Conservation (phyloP, 441 rosid species). For the Dalechampia spathulata region DNA sequence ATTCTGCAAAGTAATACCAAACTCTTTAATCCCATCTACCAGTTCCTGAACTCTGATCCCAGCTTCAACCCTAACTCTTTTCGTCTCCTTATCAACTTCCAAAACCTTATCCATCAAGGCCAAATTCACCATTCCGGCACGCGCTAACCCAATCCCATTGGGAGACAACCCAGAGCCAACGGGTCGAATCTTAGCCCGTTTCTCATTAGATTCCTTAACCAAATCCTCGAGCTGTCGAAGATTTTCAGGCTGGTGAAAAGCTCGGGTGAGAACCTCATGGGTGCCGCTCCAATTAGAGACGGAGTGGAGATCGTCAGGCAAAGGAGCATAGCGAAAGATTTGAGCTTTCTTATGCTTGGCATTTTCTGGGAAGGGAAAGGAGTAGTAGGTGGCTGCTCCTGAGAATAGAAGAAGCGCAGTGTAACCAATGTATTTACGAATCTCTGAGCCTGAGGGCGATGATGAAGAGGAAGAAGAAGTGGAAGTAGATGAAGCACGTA, state of each 20-base stretch:
- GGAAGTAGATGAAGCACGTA: conserved; percentile 32
- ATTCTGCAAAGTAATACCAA: conserved; percentile 82
- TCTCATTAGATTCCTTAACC: conserved; percentile 60
- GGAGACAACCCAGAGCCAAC: conserved; percentile 96
- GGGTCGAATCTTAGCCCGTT: conserved; percentile 61
- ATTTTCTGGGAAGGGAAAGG: conserved; percentile 71
- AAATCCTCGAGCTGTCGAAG: conserved; percentile 57
- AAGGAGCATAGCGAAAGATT: conserved; percentile 82
- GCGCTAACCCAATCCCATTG: conserved; percentile 81
- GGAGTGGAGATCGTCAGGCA: conserved; percentile 90
- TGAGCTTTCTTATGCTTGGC: conserved; percentile 94
- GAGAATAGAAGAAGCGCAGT: conserved; percentile 65
- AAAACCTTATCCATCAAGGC: conserved; percentile 78
- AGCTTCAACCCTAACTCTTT: conserved; percentile 73
- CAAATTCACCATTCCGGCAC: conserved; percentile 85
- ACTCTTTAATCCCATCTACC: conserved; percentile 72
- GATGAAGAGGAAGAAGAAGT: conserved; percentile 23
- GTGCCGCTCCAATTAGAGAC: conserved; percentile 98
- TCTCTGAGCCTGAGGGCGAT: conserved; percentile 50
- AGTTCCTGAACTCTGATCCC: conserved; percentile 84
- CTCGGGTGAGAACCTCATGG: conserved; percentile 91
- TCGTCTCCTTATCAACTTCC: conserved; percentile 77
- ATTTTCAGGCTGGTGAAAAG: conserved; percentile 80
- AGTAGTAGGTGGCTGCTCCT: conserved; percentile 83
- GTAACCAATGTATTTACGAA: conserved; percentile 80